These are phyloP conservation scores for Geotrichum aggregatum DNA, from an alignment of 1,139 yeast genomes.

Conservation along the genomic window DNA sequence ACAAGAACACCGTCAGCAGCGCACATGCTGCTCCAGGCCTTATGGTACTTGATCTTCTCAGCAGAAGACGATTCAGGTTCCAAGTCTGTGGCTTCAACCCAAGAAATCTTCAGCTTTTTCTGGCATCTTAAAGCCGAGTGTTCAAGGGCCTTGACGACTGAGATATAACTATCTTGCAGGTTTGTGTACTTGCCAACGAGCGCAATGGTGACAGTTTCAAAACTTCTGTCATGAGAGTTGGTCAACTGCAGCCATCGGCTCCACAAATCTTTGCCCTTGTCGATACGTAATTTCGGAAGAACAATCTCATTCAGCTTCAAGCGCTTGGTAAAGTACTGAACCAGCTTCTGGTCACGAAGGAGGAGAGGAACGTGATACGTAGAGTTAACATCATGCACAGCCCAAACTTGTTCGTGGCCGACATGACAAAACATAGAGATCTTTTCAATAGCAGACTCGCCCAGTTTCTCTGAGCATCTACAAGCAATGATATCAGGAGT, in stretches of 20 bases:
- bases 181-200: conserved; percentile 96
- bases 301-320: conserved; percentile 53
- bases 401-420: conserved; percentile 93
- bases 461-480: conserved; percentile 84
- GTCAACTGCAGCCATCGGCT: conserved; percentile 78
- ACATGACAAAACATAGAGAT: conserved; percentile 99
- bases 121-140: conserved; percentile 90
- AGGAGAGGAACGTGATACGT: conserved; percentile 95
- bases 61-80: conserved; percentile 64
- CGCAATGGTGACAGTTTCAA: conserved; percentile 86
- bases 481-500: conserved; percentile 97
- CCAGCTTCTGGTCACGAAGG: conserved; percentile 80
- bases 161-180: conserved; percentile 88
- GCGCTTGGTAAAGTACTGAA: conserved; percentile 67
- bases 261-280: conserved; percentile 66
- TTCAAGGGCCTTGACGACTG: conserved; percentile 92
- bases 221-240: conserved; percentile 69
- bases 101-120: conserved; percentile 76
- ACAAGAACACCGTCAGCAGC: conserved; percentile 95
- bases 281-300: conserved; percentile 51
- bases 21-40: conserved; percentile 92
- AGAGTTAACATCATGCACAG: conserved; percentile 94
- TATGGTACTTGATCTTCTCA: conserved; percentile 76
- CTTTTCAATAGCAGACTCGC: conserved; percentile 79
- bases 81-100: conserved; percentile 94